Evolutionary conservation across 371 early-diverging fungal genomes (phyloP).

Genomic region (Mortierella polycephala): DNA sequence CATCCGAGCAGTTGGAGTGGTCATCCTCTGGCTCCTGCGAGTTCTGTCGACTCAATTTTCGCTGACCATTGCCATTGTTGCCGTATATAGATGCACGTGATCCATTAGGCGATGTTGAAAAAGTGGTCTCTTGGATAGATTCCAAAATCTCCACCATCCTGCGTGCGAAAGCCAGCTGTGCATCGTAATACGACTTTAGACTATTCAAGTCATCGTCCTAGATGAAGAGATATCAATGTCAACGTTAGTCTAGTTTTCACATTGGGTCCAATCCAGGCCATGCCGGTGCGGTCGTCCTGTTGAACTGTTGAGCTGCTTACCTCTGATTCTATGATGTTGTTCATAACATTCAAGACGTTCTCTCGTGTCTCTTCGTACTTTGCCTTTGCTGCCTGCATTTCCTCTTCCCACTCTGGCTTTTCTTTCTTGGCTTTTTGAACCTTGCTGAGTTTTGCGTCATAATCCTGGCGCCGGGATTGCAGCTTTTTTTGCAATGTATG

Average conservation of each 20-base stretch:
- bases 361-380: slow-evolving; percentile 93
- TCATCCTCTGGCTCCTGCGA: slow-evolving; percentile 47
- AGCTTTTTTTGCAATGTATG: slow-evolving; percentile 80
- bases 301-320: slow-evolving; percentile 46
- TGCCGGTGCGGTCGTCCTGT: too few relatives aligned
- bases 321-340: slow-evolving; percentile 74
- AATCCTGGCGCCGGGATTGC: slow-evolving; percentile 89
- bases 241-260: background rate
- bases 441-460: slow-evolving; percentile 89
- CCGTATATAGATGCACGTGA: slow-evolving; percentile 24
- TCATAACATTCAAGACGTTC: slow-evolving; percentile 74
- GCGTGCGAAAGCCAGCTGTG: slow-evolving; percentile 61
- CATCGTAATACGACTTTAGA: slow-evolving; percentile 60
- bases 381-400: slow-evolving; percentile 84
- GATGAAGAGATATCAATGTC: background rate
- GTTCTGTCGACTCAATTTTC: slow-evolving; percentile 24
- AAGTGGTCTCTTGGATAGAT: slow-evolving; percentile 46
- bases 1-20: slow-evolving; percentile 34
- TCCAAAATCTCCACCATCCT: slow-evolving; percentile 57
- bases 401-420: slow-evolving; percentile 90
- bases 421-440: slow-evolving; percentile 91
- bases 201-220: slow-evolving; percentile 56
- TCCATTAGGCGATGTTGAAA: slow-evolving; percentile 23
- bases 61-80: slow-evolving; percentile 4
- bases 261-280: background rate